Base-by-base conservation (phyloP, 2,329 filamentous ascomycete species). In the Calcarisporium arbuscula region DNA sequence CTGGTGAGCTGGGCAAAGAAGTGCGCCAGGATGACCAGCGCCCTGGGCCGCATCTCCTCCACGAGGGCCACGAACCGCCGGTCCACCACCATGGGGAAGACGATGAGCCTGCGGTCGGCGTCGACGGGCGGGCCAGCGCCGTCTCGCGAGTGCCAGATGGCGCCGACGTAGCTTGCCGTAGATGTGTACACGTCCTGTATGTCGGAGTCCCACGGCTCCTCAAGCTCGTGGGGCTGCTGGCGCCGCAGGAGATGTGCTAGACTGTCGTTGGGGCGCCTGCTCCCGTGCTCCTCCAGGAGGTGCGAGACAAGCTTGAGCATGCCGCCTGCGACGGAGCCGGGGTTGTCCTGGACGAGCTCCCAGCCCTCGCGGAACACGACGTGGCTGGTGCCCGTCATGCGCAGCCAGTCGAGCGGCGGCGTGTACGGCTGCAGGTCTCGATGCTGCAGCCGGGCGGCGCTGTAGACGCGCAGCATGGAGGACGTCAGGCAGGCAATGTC, bases 21-120 rank as follows among this genome's bases (percentile, higher is more conserved):
- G 21, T 50, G 42, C 8, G 42, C 48, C 14, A 50, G 25, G 12
- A 49, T 40, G 1, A 49, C 41, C 5, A 50, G 41, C 5, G 47
- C 44, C 8, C 48, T 36, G 11, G 48, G 45, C 6, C 45, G 39
- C 27, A 29, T 27, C 37, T 48, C 42, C 16, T 39, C 45, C 6
- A 50, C 45, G 19, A 46, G 30, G 11, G 30, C 29, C 8, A 45
- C 36, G 23, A 47, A 50, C 7, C 39, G 36, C 4, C 23, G 28
- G 20, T 47, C 34, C 5, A 45, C 35, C 4, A 50, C 30, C 36
- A 50, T 34, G 20, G 48, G 45, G 18, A 50, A 47, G 6, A 42
- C 35, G 9, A 44, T 32, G 1, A 50, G 30, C 30, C 41, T 40
- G 6, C 45, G 34, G 4, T 26, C 38, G 8, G 44, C 22, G 10